Evolutionary conservation across 176 grass and related monocot genomes (phyloP), one percentile per base, ranked within the genome.

Genomic region (Chloris gayana): DNA sequence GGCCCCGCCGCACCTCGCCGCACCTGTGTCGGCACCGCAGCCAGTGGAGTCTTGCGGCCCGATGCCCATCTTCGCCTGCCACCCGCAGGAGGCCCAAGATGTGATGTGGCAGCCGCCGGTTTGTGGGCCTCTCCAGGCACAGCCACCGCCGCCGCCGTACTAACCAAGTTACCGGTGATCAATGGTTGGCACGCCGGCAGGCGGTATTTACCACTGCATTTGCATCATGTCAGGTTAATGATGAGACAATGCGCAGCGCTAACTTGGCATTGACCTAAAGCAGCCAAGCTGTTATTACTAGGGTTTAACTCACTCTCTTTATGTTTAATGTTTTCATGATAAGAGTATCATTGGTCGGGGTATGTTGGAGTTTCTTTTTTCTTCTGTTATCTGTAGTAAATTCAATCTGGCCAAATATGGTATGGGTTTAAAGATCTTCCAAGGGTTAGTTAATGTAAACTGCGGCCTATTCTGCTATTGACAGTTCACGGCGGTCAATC

Each of bases 31-130:
- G 4, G 26, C 72, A 31, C 32, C 83, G 24, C 84, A 37, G 65
- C 51, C 83, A 25, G 56, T 53, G 26, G 91, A 89, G 14, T 78
- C 91, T 1, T 75, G 82, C 38, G 79, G 87, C 6, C 73, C 89
- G 13, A 21, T 77, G 84, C 79, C 87, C 80, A 58, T 98, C 37
- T 98, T 89, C 74, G 85, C 90, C 31, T 71, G 85, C 84, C 89
- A 91, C 60, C 46, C 84, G n/a, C 88, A 73, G 44, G 88, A 73
- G 44, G 88, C 83, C 15, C 87, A 85, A 29, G 92, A 93, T 5
- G 74, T 95, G 74, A 87, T 98, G 22, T 98, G 95, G 95, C 88
- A 78, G 24, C 75, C 86, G 59, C 11, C 83, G 0, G 62, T 87
- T 30, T 87, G 91, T 22, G 56, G 87, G 3, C 79, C 87, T 51